Conservation (phyloP, 805 yeast genomes). For the Schizosaccharomyces octosporus region DNA sequence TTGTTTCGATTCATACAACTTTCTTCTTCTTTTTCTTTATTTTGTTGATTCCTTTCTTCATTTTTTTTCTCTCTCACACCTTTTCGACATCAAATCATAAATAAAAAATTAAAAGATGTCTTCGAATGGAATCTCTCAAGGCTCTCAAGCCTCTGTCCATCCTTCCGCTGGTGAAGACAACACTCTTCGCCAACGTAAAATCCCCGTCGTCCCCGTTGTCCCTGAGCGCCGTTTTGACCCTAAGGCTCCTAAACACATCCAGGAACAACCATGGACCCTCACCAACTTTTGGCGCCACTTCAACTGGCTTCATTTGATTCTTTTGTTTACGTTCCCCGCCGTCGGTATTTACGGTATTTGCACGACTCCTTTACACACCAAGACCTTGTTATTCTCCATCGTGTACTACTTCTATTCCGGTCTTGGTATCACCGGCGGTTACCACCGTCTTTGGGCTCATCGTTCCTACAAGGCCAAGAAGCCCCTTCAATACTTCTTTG, state of each 20-base stretch:
- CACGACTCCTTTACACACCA: slow-evolving; percentile 20
- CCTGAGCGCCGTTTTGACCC: neutral
- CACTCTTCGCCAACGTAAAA: neutral
- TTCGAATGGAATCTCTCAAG: too few relatives aligned
- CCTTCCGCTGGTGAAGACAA: neutral
- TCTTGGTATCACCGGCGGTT: slow-evolving; percentile 57
- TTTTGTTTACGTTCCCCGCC: slow-evolving; percentile 33
- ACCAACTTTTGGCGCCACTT: slow-evolving; percentile 47
- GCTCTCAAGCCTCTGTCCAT: neutral
- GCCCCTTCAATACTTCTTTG: slow-evolving; percentile 24
- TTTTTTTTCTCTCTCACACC: neutral
- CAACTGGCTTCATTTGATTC: slow-evolving; percentile 44
- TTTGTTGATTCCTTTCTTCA: neutral
- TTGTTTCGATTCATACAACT: too few relatives aligned
- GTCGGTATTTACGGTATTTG: slow-evolving; percentile 22
- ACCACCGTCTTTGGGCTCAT: slow-evolving; percentile 58
- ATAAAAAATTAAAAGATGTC: too few relatives aligned
- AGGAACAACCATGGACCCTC: slow-evolving; percentile 55
- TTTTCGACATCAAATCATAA: neutral
- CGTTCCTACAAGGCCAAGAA: slow-evolving; percentile 25
- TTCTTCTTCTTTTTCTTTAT: neutral
- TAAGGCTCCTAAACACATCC: slow-evolving; percentile 20
- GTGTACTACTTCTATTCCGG: slow-evolving; percentile 35
- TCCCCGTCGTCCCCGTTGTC: neutral
- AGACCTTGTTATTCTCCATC: slow-evolving; percentile 30